Conservation (phyloP, 139 green algal genomes). For the Micromonas pusilla region DNA sequence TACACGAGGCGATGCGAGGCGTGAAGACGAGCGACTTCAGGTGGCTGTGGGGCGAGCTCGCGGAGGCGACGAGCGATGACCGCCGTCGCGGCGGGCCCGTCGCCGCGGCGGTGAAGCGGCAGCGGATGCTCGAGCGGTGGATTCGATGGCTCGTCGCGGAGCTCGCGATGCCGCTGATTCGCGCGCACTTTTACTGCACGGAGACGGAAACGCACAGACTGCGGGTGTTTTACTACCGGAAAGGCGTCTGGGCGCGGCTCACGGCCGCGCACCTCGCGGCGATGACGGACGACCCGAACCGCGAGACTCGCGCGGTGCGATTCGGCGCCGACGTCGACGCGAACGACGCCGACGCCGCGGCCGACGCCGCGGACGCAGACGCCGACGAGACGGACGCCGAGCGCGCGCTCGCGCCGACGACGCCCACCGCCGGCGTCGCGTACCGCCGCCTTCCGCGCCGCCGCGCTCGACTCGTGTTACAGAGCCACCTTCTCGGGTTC, state of each 20-base stretch:
- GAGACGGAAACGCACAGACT: constrained; percentile 73
- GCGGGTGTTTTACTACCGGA: constrained; percentile 74
- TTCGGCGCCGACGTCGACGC: not conserved
- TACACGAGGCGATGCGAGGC: constrained; percentile 51
- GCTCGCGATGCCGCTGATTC: constrained; percentile 68
- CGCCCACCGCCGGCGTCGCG: not conserved
- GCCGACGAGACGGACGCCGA: too few species aligned
- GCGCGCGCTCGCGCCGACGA: not conserved
- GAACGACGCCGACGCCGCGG: not conserved
- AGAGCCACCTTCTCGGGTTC: constrained; percentile 41
- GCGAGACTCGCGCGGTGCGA: not conserved
- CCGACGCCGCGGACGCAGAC: constrained; percentile 21
- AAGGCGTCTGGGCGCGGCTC: constrained; percentile 69
- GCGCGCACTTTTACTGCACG: constrained; percentile 80
- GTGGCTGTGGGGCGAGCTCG: not conserved
- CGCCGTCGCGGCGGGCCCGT: not conserved
- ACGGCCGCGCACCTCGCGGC: constrained; percentile 22
- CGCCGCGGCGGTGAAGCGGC: not conserved
- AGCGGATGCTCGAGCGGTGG: constrained; percentile 52
- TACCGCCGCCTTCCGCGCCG: not conserved
- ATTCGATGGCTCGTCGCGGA: constrained; percentile 62
- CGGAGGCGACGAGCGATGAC: not conserved
- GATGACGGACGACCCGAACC: constrained; percentile 40
- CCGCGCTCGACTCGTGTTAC: not conserved
- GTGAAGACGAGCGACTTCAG: constrained; percentile 27